Conservation (phyloP, 257 asterid species). For the Lavandula angustifolia region DNA sequence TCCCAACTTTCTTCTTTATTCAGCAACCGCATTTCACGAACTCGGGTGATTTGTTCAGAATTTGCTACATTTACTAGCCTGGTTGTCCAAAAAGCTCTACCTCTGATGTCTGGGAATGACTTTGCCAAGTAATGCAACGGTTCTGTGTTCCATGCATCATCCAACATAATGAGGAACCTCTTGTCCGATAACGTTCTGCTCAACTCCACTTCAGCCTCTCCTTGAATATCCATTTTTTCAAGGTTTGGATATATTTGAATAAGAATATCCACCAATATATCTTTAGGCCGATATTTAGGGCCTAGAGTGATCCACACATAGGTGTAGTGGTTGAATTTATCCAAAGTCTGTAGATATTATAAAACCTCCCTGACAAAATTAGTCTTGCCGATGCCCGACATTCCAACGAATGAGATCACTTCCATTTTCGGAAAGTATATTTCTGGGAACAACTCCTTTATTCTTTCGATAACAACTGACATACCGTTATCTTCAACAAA, state of each 20-base stretch:
- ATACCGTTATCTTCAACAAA: background rate
- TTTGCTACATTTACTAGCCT: slow-evolving; percentile 9
- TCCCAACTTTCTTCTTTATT: slow-evolving; percentile 18
- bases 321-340: background rate
- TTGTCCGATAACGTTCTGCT: background rate
- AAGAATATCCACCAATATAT: background rate
- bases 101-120: background rate
- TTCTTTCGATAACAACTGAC: background rate
- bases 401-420: too few species aligned
- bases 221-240: background rate
- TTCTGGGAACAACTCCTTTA: too few species aligned
- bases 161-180: background rate
- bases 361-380: too few species aligned
- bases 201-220: background rate
- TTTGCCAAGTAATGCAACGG: background rate
- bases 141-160: background rate
- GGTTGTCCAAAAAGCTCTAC: slow-evolving; percentile 8
- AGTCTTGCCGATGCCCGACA: too few species aligned
- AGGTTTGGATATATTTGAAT: too few species aligned
- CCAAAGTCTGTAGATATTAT: too few species aligned
- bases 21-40: background rate
- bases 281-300: background rate
- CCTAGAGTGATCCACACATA: background rate
- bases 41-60: background rate
- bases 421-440: too few species aligned